Conservation (phyloP, 164 flowering plant genomes). For the Cinnamomum chago region DNA sequence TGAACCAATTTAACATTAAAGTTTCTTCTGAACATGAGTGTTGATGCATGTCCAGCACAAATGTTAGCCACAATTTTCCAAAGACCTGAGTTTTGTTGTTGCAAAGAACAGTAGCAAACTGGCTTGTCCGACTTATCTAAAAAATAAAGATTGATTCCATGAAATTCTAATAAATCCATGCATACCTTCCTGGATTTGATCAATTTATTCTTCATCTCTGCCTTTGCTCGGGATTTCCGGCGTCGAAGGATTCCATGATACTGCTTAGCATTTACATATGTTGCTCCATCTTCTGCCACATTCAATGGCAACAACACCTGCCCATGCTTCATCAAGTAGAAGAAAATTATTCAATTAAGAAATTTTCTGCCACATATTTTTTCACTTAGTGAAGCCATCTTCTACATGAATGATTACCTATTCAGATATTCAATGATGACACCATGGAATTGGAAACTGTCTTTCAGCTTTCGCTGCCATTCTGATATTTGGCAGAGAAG, state of each 20-base stretch:
- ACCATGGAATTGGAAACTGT: too few species aligned
- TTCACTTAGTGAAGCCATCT: too few species aligned
- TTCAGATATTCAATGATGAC: too few species aligned
- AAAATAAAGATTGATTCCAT: background rate
- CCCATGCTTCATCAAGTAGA: conserved; percentile 32
- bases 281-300: conserved; percentile 58
- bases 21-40: too few species aligned
- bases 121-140: background rate
- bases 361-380: background rate
- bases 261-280: conserved; percentile 87
- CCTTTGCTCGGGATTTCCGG: conserved; percentile 74
- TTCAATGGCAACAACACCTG: conserved; percentile 68
- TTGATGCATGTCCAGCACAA: too few species aligned
- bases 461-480: background rate
- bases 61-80: too few species aligned
- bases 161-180: background rate
- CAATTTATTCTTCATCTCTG: conserved; percentile 46
- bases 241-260: conserved; percentile 84
- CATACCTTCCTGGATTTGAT: conserved; percentile 60
- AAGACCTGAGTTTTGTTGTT: too few species aligned
- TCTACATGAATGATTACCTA: too few species aligned
- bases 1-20: too few species aligned
- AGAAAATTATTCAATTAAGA: background rate
- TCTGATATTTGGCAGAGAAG: background rate
- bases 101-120: background rate